Conservation (phyloP, 1,139 yeast species). For the Geotrichum histeridarum region DNA sequence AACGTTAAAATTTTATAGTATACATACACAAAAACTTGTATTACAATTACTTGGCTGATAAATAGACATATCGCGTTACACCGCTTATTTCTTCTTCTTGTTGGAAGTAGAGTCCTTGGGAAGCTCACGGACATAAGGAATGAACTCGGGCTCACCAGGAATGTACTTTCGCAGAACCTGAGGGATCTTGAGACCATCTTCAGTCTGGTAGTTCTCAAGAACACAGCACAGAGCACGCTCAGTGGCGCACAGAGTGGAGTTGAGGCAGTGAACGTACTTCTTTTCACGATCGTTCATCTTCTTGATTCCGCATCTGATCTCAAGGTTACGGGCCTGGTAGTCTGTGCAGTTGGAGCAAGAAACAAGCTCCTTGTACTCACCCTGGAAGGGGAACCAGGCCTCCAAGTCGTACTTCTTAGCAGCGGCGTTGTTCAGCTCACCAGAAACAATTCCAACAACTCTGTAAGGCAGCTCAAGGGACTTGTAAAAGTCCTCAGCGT, state of each 20-base stretch:
- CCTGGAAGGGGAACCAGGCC: slow-evolving; percentile 99
- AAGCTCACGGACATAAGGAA: slow-evolving; percentile 83
- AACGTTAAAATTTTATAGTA: background rate
- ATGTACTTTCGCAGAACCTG: slow-evolving; percentile 92
- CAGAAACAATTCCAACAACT: slow-evolving; percentile 96
- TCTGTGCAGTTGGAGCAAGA: slow-evolving; percentile 99
- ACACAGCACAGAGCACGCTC: slow-evolving; percentile 97
- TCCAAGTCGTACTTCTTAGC: slow-evolving; percentile 97
- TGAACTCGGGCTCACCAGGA: slow-evolving; percentile 97
- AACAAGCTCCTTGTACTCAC: slow-evolving; percentile 96
- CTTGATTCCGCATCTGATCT: slow-evolving; percentile 97
- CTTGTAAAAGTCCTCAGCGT: slow-evolving; percentile 90
- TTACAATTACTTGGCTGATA: background rate
- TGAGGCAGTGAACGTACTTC: slow-evolving; percentile 97
- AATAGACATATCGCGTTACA: background rate
- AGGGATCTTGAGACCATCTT: slow-evolving; percentile 88
- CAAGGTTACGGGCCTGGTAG: slow-evolving; percentile 96
- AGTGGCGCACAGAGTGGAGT: slow-evolving; percentile 95
- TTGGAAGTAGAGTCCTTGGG: slow-evolving; percentile 58
- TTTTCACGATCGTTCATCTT: slow-evolving; percentile 92
- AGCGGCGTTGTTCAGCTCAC: slow-evolving; percentile 98
- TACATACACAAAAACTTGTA: too few species aligned
- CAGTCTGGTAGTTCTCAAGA: slow-evolving; percentile 95
- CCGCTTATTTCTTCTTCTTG: slow-evolving; percentile 17
- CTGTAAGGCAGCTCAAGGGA: slow-evolving; percentile 91